Base-by-base conservation (phyloP, 2,329 filamentous ascomycete genomes). In the Cercospora nicotianae region DNA sequence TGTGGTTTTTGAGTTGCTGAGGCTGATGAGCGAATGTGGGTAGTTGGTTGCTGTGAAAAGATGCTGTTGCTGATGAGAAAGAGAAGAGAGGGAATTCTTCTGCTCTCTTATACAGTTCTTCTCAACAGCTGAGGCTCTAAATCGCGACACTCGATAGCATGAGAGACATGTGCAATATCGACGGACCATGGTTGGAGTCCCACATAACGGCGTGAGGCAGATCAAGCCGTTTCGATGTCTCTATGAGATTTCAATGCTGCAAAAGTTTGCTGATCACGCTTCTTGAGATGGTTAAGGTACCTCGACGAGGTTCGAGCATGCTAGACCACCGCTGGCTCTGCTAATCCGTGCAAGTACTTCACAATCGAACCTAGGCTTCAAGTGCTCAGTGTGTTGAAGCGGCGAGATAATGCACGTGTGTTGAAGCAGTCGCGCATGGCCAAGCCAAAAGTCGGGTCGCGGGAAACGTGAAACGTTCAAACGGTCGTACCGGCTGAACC, bases 41-140 rank as follows among this genome's bases (percentile, higher is more conserved):
- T 59, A 59, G 55, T 59, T 59, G 55, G 55, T 10, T 20, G 55
- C 28, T 59, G 55, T 23, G 55, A 59, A 31, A 59, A n/a, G 55
- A 31, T 33, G 36, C 16, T 39, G 55, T 33, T 59, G 55, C 28
- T 59, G 55, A 59, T 59, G 55, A 18, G 31, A 36, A 59, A 20
- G 16, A 31, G 31, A 59, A 33, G 28, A 18, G 13, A 30, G 33
- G 55, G 55, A 10, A 33, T 36, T 59, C 1, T 23, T 31, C 30
- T 36, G 55, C 30, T 10, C 33, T 59, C 55, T 59, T 59, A 59
- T 59, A 59, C 30, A 12, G 28, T 36, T 10, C 31, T 23, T 33
- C 13, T 9, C 16, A 12, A 36, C 30, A 59, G 12, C 48, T 59
- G n/a, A 6, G 18, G 30, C 9, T 59, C 28, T 36, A 18, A 31